Conservation (phyloP, 1,139 yeast genomes). For the Magnusiomyces paraingens region DNA sequence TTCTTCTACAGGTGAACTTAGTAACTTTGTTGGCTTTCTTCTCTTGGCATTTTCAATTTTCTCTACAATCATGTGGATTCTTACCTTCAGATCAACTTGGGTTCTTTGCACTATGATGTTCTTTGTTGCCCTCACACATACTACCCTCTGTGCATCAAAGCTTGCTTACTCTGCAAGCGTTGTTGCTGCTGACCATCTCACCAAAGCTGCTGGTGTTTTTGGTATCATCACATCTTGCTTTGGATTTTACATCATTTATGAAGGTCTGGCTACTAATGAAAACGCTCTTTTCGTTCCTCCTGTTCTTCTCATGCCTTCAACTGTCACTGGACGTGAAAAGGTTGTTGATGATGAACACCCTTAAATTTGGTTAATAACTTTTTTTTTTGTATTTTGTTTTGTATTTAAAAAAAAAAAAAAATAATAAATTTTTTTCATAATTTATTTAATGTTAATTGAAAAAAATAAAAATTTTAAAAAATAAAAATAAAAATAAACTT, state of each 20-base stretch:
- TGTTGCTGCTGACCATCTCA: constrained; percentile 36
- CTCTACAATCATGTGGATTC: constrained; percentile 57
- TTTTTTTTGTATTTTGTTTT: too few species aligned
- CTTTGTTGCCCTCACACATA: constrained; percentile 58
- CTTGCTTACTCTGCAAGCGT: constrained; percentile 29
- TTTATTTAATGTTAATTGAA: too few species aligned
- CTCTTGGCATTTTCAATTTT: constrained; percentile 75
- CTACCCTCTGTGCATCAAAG: constrained; percentile 59
- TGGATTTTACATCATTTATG: constrained; percentile 87
- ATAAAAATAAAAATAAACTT: too few species aligned
- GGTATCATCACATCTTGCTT: constrained; percentile 70
- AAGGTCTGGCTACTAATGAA: constrained; percentile 73
- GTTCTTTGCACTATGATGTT: constrained; percentile 65
- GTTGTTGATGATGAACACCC: background rate
- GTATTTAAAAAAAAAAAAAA: too few species aligned
- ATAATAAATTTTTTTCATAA: too few species aligned
- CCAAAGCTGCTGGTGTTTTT: constrained; percentile 72
- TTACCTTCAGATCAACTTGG: constrained; percentile 74
- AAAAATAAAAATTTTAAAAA: too few species aligned
- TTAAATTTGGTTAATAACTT: background rate
- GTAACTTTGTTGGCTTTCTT: constrained; percentile 64
- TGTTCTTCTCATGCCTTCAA: constrained; percentile 38
- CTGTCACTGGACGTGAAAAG: constrained; percentile 13
- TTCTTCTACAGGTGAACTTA: constrained; percentile 36
- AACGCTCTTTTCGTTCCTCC: constrained; percentile 58